phyloP scores from a whole-genome alignment of 768 basidiomycete species.

The Lyophyllum atratum region DNA sequence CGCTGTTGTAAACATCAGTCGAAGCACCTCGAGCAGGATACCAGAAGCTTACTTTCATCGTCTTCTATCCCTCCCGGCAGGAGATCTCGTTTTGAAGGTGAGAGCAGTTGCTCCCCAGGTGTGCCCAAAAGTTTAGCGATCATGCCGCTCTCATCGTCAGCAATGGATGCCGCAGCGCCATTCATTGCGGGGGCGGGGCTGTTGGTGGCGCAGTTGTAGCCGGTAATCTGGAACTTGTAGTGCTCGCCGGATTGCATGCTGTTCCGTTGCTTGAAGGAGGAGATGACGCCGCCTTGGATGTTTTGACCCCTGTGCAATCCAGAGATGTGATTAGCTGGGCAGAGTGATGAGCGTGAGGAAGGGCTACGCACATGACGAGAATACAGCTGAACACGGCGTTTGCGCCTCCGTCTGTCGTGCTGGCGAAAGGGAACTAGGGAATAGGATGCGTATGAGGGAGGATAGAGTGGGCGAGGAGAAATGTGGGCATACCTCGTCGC shows the following conservation, averaged over 20 bases:
- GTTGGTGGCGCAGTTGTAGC: conserved; percentile 10
- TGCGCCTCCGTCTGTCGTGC: conserved; percentile 14
- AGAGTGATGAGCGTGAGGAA: not conserved
- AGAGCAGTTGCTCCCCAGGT: not conserved
- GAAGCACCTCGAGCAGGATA: not conserved
- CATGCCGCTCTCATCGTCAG: not conserved
- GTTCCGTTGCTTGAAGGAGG: conserved; percentile 9
- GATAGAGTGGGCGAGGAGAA: not conserved
- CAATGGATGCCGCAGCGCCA: not conserved
- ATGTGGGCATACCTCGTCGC: conserved; percentile 4
- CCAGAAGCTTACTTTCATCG: conserved; percentile 1
- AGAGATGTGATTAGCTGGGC: not conserved
- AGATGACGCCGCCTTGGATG: conserved; percentile 17
- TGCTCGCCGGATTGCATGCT: not conserved
- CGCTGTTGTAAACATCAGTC: not conserved
- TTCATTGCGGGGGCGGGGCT: not conserved
- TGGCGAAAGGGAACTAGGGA: conserved; percentile 17
- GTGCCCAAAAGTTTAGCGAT: not conserved
- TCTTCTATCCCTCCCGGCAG: conserved; percentile 8
- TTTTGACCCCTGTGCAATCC: conserved; percentile 12
- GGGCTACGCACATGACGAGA: conserved; percentile 4
- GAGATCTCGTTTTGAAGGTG: conserved; percentile 1
- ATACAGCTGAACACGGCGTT: conserved; percentile 15
- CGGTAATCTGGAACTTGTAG: conserved; percentile 8
- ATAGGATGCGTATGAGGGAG: not conserved